Conservation (phyloP, 805 yeast genomes). For the Wickerhamiella bombiphila region DNA sequence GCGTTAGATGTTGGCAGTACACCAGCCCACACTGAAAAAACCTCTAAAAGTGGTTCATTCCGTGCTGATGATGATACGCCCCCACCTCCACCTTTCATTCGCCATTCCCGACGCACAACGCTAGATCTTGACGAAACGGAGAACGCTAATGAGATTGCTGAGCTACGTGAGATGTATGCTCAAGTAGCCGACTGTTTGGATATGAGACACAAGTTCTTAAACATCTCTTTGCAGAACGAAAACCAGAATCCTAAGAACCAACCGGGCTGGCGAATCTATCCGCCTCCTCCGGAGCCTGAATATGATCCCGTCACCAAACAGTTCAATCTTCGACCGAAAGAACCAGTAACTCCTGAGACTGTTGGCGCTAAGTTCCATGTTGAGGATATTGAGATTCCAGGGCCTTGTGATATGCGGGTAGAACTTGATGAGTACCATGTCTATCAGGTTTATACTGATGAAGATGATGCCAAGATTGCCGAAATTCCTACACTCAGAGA, state of each 20-base stretch:
- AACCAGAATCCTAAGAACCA: conserved; percentile 73
- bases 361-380: conserved; percentile 45
- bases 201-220: conserved; percentile 62
- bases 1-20: conserved; percentile 14
- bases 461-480: conserved; percentile 22
- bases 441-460: conserved; percentile 39
- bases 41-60: not conserved
- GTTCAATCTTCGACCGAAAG: conserved; percentile 23
- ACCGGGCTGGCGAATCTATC: conserved; percentile 66
- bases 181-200: conserved; percentile 40
- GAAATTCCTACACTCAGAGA: conserved; percentile 74
- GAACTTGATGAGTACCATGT: conserved; percentile 49
- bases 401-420: conserved; percentile 27
- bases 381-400: conserved; percentile 41
- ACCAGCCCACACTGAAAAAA: not conserved
- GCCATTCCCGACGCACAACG: conserved; percentile 9
- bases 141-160: conserved; percentile 23
- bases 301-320: conserved; percentile 51
- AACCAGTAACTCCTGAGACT: conserved; percentile 27
- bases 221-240: conserved; percentile 55
- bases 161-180: conserved; percentile 24
- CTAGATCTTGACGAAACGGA: conserved; percentile 18
- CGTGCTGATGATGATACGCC: conserved; percentile 6
- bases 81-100: conserved; percentile 4
- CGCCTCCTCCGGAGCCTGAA: conserved; percentile 87